A percentile compares a stretch with the other conserved stretches of the same genome.
Evolutionary conservation across 345 rosid species (phyloP).

Genomic region (Lepidium sativum): DNA sequence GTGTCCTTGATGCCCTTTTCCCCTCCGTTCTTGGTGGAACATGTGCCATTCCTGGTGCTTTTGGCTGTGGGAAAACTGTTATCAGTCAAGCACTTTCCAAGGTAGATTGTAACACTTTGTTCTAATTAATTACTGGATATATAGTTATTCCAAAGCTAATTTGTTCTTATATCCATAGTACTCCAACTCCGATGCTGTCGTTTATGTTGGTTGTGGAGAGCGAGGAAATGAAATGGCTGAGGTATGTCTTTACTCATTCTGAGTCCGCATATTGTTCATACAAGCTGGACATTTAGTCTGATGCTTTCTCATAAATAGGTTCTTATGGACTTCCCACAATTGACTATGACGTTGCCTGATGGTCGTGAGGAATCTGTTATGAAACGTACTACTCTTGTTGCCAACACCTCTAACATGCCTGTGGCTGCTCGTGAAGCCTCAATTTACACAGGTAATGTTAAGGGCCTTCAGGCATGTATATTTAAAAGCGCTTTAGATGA

Average conservation of each 20-base stretch:
- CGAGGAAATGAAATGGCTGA: constrained; percentile 99
- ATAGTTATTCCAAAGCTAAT: background rate
- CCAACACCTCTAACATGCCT: constrained; percentile 99
- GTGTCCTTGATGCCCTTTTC: constrained; percentile 99
- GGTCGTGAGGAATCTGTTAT: constrained; percentile 99
- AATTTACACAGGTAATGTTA: constrained; percentile 84
- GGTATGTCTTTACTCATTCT: constrained; percentile 36
- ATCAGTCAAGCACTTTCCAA: constrained; percentile 99
- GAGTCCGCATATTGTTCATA: background rate
- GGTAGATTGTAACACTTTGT: constrained; percentile 35
- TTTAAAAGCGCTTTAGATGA: constrained; percentile 3
- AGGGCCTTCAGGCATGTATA: background rate
- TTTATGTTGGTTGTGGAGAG: constrained; percentile 99
- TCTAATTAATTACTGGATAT: background rate
- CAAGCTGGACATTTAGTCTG: background rate
- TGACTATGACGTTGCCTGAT: constrained; percentile 99
- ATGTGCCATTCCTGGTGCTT: constrained; percentile 99
- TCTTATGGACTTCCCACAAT: constrained; percentile 99
- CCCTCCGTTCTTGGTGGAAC: constrained; percentile 99
- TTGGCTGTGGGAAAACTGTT: constrained; percentile 99
- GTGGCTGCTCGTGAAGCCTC: constrained; percentile 99
- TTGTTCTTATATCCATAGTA: constrained; percentile 48
- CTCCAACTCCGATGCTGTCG: constrained; percentile 95
- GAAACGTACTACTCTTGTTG: constrained; percentile 99
- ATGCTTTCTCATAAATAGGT: constrained; percentile 44